Evolutionary conservation across 371 early-diverging fungal genomes (phyloP).

Genomic region (Fennellomyces sp.): DNA sequence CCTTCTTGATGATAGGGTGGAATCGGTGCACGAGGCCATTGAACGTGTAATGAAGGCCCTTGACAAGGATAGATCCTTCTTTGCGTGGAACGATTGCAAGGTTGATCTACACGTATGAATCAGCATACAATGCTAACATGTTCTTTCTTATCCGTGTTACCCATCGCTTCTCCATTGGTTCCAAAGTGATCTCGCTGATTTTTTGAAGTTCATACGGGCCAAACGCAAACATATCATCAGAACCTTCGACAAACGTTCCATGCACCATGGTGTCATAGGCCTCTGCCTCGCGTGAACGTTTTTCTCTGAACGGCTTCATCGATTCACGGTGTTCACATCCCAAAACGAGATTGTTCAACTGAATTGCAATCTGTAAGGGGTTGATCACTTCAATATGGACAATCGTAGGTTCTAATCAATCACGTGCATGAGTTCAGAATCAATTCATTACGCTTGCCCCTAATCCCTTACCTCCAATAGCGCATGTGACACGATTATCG

Average conservation of each 20-base stretch:
- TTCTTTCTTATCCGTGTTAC: constrained; percentile 22
- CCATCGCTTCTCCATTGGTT: constrained; percentile 51
- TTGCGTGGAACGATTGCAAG: constrained; percentile 72
- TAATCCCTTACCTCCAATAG: constrained; percentile 66
- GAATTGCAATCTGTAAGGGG: constrained; percentile 65
- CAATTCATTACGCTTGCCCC: not conserved
- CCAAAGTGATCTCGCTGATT: constrained; percentile 49
- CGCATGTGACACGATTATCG: constrained; percentile 61
- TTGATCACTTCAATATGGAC: constrained; percentile 66
- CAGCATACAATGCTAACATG: not conserved
- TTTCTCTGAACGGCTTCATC: constrained; percentile 21
- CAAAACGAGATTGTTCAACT: constrained; percentile 61
- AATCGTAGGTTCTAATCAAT: constrained; percentile 70
- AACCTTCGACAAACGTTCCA: constrained; percentile 19
- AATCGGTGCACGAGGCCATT: constrained; percentile 75
- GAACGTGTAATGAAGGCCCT: constrained; percentile 80
- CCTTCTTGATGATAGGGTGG: constrained; percentile 70
- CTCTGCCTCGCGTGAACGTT: constrained; percentile 19
- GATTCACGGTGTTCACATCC: constrained; percentile 62
- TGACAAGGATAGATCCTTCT: constrained; percentile 74
- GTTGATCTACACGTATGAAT: constrained; percentile 55
- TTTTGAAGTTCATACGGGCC: constrained; percentile 58
- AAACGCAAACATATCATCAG: constrained; percentile 32
- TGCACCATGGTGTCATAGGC: constrained; percentile 35
- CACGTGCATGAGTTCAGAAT: no score